These are phyloP conservation scores for Vigna unguiculata DNA, from an alignment of 306 rosid genomes.

Conservation along the genomic window DNA sequence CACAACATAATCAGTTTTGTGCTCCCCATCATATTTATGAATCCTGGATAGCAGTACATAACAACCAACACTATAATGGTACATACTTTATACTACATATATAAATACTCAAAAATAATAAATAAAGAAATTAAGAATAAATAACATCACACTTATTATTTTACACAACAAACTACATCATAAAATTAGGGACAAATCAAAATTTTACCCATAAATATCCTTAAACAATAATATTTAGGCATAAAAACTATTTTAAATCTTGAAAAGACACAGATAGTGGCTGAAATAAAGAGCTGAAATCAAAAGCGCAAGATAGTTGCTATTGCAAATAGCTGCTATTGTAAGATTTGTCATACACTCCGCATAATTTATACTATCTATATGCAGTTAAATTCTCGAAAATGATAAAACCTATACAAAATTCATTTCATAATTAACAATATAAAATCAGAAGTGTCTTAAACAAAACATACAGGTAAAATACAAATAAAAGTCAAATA, in stretches of 20 bases:
- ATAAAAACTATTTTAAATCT: background rate
- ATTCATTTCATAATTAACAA: background rate
- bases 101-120: background rate
- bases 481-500: background rate
- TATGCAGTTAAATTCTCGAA: background rate
- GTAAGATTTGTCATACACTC: background rate
- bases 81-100: background rate
- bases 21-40: background rate
- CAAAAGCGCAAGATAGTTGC: background rate
- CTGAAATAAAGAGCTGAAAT: background rate
- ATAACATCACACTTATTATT: background rate
- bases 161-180: background rate
- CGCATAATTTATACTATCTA: background rate
- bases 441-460: background rate
- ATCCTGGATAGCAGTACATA: background rate
- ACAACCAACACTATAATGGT: background rate
- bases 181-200: background rate
- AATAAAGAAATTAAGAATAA: background rate
- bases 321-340: background rate
- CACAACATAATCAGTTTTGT: slow-evolving; percentile 1
- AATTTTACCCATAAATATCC: background rate
- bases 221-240: background rate
- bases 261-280: background rate
- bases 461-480: background rate
- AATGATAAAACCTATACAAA: background rate